These are phyloP conservation scores for Cornus kousa DNA, from an alignment of 148 eudicot species.

Conservation along the genomic window DNA sequence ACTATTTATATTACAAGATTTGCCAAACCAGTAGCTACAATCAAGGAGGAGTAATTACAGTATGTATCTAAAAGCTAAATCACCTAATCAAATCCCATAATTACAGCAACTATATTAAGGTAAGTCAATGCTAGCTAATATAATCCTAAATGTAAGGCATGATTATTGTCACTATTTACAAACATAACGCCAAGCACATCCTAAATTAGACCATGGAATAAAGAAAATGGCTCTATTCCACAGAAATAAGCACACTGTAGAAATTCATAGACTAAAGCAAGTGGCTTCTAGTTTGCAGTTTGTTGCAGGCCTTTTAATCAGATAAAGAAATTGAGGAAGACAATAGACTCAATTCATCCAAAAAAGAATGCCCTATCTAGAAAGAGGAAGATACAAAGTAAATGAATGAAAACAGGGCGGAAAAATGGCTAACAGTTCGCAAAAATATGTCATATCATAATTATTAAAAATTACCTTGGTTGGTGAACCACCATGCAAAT, in stretches of 20 bases:
- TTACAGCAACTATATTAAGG: too few species aligned
- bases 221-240: neutral
- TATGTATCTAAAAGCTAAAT: too few species aligned
- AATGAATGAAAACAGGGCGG: neutral
- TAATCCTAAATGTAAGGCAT: too few species aligned
- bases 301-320: neutral
- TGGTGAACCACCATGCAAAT: constrained; percentile 86
- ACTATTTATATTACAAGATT: too few species aligned
- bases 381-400: neutral
- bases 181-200: too few species aligned
- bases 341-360: neutral
- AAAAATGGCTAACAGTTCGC: neutral
- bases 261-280: neutral
- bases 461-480: constrained; percentile 53
- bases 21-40: too few species aligned
- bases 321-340: neutral
- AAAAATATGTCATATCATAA: neutral
- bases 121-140: too few species aligned
- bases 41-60: too few species aligned
- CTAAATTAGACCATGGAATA: too few species aligned
- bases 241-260: neutral
- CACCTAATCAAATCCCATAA: too few species aligned
- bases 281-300: neutral
- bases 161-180: too few species aligned
- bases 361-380: neutral